Base-by-base conservation (phyloP, 768 basidiomycete species). In the Auricularia cornea region DNA sequence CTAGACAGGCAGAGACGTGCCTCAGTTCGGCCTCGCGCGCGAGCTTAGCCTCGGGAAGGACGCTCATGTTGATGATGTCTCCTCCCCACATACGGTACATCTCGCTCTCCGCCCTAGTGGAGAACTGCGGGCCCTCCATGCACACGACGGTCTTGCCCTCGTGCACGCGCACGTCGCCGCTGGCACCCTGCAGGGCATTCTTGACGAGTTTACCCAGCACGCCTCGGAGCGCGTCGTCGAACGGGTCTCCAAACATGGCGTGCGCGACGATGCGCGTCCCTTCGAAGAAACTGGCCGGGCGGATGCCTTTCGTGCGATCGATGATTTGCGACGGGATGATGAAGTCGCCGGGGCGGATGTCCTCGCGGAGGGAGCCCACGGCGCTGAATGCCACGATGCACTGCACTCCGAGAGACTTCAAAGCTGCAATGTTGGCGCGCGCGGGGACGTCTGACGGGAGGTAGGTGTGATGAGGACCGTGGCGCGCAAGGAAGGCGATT, bases 101-200 rank as follows among this genome's bases (percentile, higher is more conserved):
- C 69, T 83, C 69, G 70, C 92, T 94, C 82, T 99, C 96, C 20
- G 96, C 96, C 40, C 96, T 79, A n/a, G 96, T 99, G 62, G 94
- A 96, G 80, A 99, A 99, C 75, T 94, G 94, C 33, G 91, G 91
- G 59, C 95, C 95, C 72, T 98, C 94, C 93, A 98, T 98, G 72
- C 92, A 94, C 59, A 98, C 88, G 63, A 98, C 84, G 23, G 86
- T 89, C 80, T 88, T 94, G 31, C 84, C 88, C 60, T 83, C 85
- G 74, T 94, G 92, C 62, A 98, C 74, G 75, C 83, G 77, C 40
- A 88, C 84, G 1, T 80, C 82, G 11, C 79, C 74, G 2, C 86
- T 87, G 38, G 85, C 80, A 31, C 76, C 76, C 5, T 77, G 81
- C 61, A 95, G 74, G 38, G 84, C 92, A 65, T 80, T 79, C 69